Percentiles rank a stretch among this genome's conserved stretches.
phyloP scores from a whole-genome alignment of 129 eudicot genomes.

The Lactuca sativa region DNA sequence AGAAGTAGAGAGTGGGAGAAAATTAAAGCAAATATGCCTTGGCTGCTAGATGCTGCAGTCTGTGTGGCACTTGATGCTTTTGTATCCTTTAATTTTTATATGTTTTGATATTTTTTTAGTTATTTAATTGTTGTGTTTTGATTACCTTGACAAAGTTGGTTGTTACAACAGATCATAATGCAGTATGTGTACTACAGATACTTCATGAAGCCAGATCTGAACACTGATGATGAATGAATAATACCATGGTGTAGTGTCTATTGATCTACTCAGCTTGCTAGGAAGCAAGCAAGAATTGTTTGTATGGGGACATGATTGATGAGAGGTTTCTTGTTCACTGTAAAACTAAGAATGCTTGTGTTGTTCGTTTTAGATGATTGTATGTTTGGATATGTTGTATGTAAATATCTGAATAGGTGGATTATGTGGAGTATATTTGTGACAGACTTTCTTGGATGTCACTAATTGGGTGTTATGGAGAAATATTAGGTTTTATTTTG shows the following conservation, averaged over 20 bases:
- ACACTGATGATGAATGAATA: slow-evolving; percentile 6
- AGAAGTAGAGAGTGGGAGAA: slow-evolving; percentile 66
- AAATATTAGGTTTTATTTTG: not conserved
- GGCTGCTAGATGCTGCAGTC: slow-evolving; percentile 79
- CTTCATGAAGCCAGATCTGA: slow-evolving; percentile 31
- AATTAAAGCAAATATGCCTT: slow-evolving; percentile 75
- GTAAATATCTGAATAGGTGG: not conserved
- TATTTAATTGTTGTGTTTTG: not conserved
- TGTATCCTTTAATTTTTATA: slow-evolving; percentile 60
- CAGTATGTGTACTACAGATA: slow-evolving; percentile 67
- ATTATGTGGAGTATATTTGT: not conserved
- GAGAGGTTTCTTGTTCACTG: not conserved
- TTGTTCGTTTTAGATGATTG: not conserved
- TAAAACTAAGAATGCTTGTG: not conserved
- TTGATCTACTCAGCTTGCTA: slow-evolving; percentile 3
- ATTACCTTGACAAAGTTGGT: slow-evolving; percentile 38
- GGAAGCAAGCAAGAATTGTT: slow-evolving; percentile 27
- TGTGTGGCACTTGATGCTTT: slow-evolving; percentile 79
- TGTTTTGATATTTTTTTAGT: not conserved
- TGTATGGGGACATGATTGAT: not conserved
- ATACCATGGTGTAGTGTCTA: slow-evolving; percentile 27
- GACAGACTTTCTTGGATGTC: not conserved
- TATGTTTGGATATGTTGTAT: not conserved
- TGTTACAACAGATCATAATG: slow-evolving; percentile 54
- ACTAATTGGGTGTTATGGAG: not conserved